Conservation (phyloP, 1,284 basidiomycete species). For the Irpex sp. region DNA sequence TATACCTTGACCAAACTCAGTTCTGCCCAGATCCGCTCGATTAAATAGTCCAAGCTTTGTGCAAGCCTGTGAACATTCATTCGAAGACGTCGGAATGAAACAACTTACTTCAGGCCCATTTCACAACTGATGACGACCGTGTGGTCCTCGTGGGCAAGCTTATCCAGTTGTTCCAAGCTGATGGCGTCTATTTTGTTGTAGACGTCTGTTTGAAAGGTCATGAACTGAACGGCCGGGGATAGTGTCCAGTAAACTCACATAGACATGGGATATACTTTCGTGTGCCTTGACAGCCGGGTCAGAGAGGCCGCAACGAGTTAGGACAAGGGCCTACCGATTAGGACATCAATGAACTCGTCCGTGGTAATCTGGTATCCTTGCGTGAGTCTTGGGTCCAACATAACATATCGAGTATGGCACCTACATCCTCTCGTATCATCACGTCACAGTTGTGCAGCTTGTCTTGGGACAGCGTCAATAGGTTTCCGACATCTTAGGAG, state of each 20-base stretch:
- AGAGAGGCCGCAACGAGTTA: conserved; percentile 3
- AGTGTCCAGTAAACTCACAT: conserved; percentile 43
- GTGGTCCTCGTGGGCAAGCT: conserved; percentile 83
- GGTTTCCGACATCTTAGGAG: neutral
- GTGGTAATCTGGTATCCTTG: conserved; percentile 71
- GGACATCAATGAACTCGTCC: conserved; percentile 96
- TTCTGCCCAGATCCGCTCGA: conserved; percentile 90
- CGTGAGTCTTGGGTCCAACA: conserved; percentile 1
- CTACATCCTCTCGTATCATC: conserved; percentile 94
- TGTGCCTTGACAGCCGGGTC: conserved; percentile 49
- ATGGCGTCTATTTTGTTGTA: conserved; percentile 96
- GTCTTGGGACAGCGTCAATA: conserved; percentile 36
- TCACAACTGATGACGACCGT: conserved; percentile 95
- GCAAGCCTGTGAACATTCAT: neutral
- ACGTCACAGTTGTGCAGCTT: conserved; percentile 94
- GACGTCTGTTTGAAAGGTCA: conserved; percentile 55
- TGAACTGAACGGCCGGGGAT: conserved; percentile 4
- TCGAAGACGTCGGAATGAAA: neutral
- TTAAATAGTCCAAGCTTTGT: conserved; percentile 78
- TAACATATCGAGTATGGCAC: conserved; percentile 23
- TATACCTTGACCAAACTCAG: conserved; percentile 89
- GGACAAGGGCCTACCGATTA: conserved; percentile 63
- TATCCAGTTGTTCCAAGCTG: conserved; percentile 87
- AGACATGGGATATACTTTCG: conserved; percentile 94
- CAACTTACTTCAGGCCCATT: conserved; percentile 75